Conservation (phyloP, 306 rosid species). For the Ormosia emarginata region DNA sequence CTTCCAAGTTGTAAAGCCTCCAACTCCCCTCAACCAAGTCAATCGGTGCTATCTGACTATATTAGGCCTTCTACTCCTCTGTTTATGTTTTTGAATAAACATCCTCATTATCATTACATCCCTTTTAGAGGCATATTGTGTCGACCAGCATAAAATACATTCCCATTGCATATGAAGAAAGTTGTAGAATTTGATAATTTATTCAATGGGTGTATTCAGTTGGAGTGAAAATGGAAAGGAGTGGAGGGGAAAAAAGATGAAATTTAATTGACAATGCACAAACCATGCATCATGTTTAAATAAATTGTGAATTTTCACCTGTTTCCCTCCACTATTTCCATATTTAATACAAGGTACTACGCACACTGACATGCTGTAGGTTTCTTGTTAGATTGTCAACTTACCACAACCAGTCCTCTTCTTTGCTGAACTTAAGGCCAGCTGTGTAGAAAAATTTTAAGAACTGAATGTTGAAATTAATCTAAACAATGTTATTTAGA, state of each 20-base stretch:
- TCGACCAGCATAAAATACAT: not conserved
- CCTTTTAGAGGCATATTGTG: not conserved
- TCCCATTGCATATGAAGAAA: not conserved
- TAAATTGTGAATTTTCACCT: not conserved
- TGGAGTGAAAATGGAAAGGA: not conserved
- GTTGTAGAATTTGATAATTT: not conserved
- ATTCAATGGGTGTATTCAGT: not conserved
- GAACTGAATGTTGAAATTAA: not conserved
- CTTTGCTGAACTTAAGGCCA: not conserved
- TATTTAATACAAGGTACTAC: not conserved
- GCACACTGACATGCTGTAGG: not conserved
- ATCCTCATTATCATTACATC: not conserved
- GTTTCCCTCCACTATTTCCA: not conserved
- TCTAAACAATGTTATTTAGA: not conserved
- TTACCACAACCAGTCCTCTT: not conserved
- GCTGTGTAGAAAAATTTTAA: not conserved
- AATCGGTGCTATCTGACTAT: not conserved
- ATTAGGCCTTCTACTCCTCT: not conserved
- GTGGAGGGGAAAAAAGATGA: not conserved
- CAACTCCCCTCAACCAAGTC: not conserved
- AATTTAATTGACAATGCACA: not conserved
- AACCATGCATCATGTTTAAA: not conserved
- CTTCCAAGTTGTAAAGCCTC: not conserved
- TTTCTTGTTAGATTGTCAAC: slow-evolving; percentile 18
- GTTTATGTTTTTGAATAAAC: not conserved